Evolutionary conservation across 345 rosid species (phyloP), one percentile per base, ranked within the genome.

Genomic region (Syzygium aqueum): DNA sequence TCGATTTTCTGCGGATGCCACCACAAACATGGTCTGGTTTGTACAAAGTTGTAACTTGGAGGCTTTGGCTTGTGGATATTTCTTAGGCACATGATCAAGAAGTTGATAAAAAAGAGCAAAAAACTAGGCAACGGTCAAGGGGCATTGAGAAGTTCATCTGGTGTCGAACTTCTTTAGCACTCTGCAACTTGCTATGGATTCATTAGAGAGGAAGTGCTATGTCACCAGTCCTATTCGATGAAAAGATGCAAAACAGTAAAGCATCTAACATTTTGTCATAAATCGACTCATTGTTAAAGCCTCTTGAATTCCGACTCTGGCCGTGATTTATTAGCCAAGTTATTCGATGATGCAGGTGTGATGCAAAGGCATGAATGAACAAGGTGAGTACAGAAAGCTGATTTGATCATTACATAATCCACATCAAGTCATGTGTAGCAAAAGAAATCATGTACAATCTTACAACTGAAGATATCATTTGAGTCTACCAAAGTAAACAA

Each of bases 201-300:
- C 30, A 40, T 40, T 40, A 40, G 77, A 1, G 22, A 59, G 30
- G 27, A 5, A 25, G 30, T 59, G 67, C 0, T 12, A 59, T 27
- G 33, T 59, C 8, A n/a, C 33, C 67, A 59, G 33, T 27, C 12
- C 12, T 59, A 0, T 27, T 59, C 67, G 40, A 28, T 16, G 40
- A 65, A 0, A 40, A 65, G 7, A 14, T 0, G 73, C 10, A n/a
- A 61, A 0, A n/a, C 77, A 0, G 37, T 7, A 65, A 0, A 65
- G 77, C 23, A 30, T 19, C 46, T 19, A 17, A 73, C 7, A 9
- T 6, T 16, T 8, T 0, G 46, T 73, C 7, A 19, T 0, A 46
- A 33, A 73, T 73, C 46, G 37, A 25, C 21, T 67, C 46, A 33
- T 67, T 5, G 0, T 67, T 40, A 33, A 3, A 2, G 22, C 78